Conservation (phyloP, 139 green algal genomes). For the Coelastrella sp. region DNA sequence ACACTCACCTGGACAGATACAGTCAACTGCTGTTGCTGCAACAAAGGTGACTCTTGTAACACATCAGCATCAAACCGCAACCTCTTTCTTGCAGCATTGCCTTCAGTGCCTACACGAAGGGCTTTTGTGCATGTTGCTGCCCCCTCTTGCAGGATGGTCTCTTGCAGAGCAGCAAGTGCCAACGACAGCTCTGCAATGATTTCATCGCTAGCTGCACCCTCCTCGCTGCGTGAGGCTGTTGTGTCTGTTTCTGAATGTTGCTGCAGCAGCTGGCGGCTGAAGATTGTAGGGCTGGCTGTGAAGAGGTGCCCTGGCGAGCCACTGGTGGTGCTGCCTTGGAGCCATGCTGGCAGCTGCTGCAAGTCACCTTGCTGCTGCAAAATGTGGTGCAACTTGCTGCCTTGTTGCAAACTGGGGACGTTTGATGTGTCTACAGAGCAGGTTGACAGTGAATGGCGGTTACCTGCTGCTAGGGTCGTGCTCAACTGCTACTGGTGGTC, state of each 20-base stretch:
- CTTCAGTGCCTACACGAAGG: background rate
- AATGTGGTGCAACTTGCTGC: constrained; percentile 8
- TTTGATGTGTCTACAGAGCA: background rate
- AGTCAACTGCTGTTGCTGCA: too few species aligned
- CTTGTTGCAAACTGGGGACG: background rate
- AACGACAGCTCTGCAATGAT: background rate
- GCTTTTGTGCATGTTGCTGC: background rate
- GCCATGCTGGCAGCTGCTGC: background rate
- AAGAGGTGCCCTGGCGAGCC: background rate
- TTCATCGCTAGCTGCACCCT: background rate
- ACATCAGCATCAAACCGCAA: background rate
- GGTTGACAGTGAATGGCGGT: background rate
- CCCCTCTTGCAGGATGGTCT: background rate
- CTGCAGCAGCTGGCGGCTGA: background rate
- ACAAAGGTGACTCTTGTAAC: background rate
- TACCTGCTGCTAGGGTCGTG: background rate
- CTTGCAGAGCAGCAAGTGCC: background rate
- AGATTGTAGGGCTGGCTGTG: background rate
- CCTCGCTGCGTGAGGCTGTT: background rate
- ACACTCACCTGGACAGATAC: too few species aligned
- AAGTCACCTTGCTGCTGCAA: background rate
- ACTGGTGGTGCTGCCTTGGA: background rate
- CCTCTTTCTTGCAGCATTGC: background rate
- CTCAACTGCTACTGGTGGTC: background rate
- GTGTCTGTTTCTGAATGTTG: background rate